Conservation (phyloP, 208 protist genomes). For the Endotrypanum monterogeii region DNA sequence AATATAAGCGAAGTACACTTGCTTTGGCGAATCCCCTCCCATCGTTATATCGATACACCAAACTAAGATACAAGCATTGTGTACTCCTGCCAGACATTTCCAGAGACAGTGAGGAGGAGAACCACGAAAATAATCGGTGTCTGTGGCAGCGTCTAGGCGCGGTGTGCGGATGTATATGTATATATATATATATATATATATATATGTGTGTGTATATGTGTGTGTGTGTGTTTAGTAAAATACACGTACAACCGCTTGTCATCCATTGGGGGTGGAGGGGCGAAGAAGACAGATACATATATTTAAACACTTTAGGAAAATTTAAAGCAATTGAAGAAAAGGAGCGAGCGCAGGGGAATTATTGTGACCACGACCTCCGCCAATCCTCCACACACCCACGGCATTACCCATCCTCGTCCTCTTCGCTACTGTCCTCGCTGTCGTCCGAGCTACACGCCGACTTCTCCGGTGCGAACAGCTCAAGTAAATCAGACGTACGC, state of each 20-base stretch:
- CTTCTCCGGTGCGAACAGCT: slow-evolving; percentile 46
- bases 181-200: too few species aligned
- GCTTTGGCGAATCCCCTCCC: too few species aligned
- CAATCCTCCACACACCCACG: neutral
- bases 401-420: slow-evolving; percentile 11
- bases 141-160: too few species aligned
- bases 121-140: too few species aligned
- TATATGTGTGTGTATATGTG: neutral
- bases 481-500: slow-evolving; percentile 50
- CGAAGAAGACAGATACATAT: neutral
- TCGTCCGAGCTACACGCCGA: neutral
- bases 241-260: neutral
- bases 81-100: too few species aligned
- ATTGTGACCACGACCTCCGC: neutral
- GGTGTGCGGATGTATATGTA: too few species aligned
- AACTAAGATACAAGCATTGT: too few species aligned
- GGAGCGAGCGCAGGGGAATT: neutral
- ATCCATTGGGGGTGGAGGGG: neutral
- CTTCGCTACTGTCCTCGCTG: slow-evolving; percentile 9
- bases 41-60: too few species aligned
- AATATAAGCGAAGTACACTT: neutral
- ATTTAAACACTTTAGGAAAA: neutral
- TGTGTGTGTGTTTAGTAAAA: neutral
- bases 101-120: too few species aligned
- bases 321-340: neutral